phyloP scores from a whole-genome alignment of 495 filamentous ascomycete genomes.

The Durotheca rogersii region DNA sequence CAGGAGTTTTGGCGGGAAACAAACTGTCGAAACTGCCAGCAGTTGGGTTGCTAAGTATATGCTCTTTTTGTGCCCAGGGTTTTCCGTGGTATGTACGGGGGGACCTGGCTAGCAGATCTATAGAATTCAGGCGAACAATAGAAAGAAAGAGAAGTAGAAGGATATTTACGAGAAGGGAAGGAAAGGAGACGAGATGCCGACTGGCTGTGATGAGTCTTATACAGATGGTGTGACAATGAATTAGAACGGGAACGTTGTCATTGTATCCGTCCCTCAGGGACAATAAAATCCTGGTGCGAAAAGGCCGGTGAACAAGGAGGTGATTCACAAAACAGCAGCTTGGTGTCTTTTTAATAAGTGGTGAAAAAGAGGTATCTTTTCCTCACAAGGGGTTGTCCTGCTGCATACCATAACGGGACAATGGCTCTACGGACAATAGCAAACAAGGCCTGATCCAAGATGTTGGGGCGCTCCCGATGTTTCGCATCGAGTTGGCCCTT shows the following conservation, averaged over 20 bases:
- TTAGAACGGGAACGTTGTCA: constrained; percentile 21
- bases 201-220: constrained; percentile 1
- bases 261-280: constrained; percentile 34
- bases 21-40: constrained; percentile 43
- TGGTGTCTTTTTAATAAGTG: constrained; percentile 24
- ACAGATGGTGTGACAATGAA: constrained; percentile 26
- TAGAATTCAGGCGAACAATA: constrained; percentile 18
- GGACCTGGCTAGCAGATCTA: constrained; percentile 36
- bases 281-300: constrained; percentile 19
- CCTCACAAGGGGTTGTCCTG: constrained; percentile 13
- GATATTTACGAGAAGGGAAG: constrained; percentile 14
- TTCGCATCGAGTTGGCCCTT: constrained; percentile 23
- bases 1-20: constrained; percentile 22
- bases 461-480: constrained; percentile 7
- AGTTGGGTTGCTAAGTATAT: constrained; percentile 14
- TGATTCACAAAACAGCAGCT: constrained; percentile 9
- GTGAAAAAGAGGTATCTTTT: constrained; percentile 5
- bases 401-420: constrained; percentile 10
- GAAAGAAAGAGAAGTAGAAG: too few relatives aligned
- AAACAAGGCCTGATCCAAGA: neutral
- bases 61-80: too few relatives aligned
- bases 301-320: constrained; percentile 17
- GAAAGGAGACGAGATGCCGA: constrained; percentile 15
- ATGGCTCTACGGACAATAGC: constrained; percentile 20
- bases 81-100: constrained; percentile 12